Evolutionary conservation across 805 yeast genomes (phyloP).

Genomic region (Candida manassasensis): DNA sequence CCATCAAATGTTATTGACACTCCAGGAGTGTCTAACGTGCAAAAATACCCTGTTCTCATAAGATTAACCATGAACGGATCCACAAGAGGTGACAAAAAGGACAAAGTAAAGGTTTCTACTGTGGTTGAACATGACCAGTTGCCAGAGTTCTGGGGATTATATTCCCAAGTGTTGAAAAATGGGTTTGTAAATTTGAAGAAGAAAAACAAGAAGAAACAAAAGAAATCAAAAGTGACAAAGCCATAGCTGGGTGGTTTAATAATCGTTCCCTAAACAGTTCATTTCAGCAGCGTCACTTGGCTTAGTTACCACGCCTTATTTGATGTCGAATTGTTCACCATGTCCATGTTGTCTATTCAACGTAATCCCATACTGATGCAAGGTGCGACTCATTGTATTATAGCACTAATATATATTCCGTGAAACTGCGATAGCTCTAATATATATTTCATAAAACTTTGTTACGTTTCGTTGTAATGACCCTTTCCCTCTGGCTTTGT

Average conservation of each 20-base stretch:
- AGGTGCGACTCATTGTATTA: too few relatives aligned
- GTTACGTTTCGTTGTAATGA: too few relatives aligned
- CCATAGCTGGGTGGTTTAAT: conserved; percentile 8
- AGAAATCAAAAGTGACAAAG: conserved; percentile 40
- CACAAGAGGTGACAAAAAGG: conserved; percentile 30
- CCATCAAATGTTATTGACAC: conserved; percentile 28
- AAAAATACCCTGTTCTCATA: conserved; percentile 57
- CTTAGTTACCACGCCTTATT: too few relatives aligned
- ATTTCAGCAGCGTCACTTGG: too few relatives aligned
- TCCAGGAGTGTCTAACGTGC: conserved; percentile 16
- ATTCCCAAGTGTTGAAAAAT: conserved; percentile 60
- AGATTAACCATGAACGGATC: conserved; percentile 58
- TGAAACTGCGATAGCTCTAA: too few relatives aligned
- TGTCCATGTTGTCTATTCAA: too few relatives aligned
- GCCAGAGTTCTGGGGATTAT: conserved; percentile 73
- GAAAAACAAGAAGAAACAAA: conserved; percentile 76
- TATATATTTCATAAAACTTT: too few relatives aligned
- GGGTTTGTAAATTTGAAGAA: conserved; percentile 75
- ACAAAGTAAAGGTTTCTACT: conserved; percentile 64
- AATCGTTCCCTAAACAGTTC: too few relatives aligned
- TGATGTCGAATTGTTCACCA: too few relatives aligned
- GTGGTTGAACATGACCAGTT: conserved; percentile 58
- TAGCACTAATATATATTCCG: too few relatives aligned
- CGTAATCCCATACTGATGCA: too few relatives aligned
- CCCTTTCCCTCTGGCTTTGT: too few relatives aligned